Evolutionary conservation across 2,329 filamentous ascomycete species (phyloP).

Genomic region (Aureobasidium subglaciale): DNA sequence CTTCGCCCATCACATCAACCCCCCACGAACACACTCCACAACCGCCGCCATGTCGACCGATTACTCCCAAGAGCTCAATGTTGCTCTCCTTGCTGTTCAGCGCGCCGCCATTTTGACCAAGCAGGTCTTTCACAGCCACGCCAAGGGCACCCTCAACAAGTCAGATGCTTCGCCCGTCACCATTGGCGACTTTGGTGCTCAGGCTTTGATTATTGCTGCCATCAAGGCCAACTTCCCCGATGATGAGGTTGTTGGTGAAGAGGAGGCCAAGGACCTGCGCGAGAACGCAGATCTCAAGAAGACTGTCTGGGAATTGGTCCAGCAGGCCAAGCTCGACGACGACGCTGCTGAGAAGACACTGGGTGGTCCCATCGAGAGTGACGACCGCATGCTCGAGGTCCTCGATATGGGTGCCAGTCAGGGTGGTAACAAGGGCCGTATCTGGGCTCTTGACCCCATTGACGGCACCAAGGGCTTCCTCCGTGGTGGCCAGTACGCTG

Average conservation of each 20-base stretch:
- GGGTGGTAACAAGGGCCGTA: constrained; percentile 66
- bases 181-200: constrained; percentile 94
- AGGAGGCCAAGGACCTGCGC: constrained; percentile 77
- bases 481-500: constrained; percentile 91
- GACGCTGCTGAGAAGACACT: constrained; percentile 57
- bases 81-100: constrained; percentile 84
- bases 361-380: constrained; percentile 60
- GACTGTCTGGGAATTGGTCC: constrained; percentile 79
- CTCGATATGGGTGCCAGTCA: constrained; percentile 57
- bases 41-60: constrained; percentile 34
- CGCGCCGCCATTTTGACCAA: constrained; percentile 70
- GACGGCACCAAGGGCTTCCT: constrained; percentile 98
- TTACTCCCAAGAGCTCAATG: constrained; percentile 71
- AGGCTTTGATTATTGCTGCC: constrained; percentile 89
- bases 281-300: constrained; percentile 61
- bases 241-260: constrained; percentile 90
- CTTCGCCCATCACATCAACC: constrained; percentile 27
- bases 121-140: constrained; percentile 75
- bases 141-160: constrained; percentile 91
- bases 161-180: constrained; percentile 95
- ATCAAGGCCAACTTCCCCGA: constrained; percentile 82
- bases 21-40: constrained; percentile 16
- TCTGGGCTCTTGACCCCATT: constrained; percentile 96
- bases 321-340: constrained; percentile 62
- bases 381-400: constrained; percentile 55